Evolutionary conservation across 371 early-diverging fungal genomes (phyloP).

Genomic region (Chytridium lagenaria): DNA sequence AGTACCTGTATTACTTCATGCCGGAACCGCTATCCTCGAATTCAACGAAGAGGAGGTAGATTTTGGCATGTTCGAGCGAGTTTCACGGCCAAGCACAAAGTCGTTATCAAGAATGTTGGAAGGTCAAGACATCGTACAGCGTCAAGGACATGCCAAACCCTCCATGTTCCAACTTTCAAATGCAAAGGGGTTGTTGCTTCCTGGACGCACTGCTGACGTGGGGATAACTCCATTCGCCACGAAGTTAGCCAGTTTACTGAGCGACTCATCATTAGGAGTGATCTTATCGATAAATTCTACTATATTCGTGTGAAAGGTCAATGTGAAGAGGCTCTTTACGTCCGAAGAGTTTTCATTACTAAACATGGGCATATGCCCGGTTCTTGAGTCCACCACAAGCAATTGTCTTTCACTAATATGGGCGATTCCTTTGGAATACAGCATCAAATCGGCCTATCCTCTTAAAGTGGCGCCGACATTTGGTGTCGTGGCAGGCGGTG

Average conservation of each 20-base stretch:
- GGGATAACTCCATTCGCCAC: constrained; percentile 48
- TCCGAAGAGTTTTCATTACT: constrained; percentile 59
- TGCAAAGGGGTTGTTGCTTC: constrained; percentile 48
- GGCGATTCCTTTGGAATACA: constrained; percentile 54
- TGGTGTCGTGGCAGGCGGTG: constrained; percentile 53
- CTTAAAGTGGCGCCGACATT: constrained; percentile 51
- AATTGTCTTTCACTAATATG: no score
- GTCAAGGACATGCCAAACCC: constrained; percentile 50
- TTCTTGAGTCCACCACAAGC: constrained; percentile 52
- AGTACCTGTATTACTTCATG: constrained; percentile 57
- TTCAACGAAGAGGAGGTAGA: constrained; percentile 52
- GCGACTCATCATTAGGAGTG: constrained; percentile 54
- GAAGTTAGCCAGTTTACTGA: constrained; percentile 56
- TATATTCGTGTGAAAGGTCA: constrained; percentile 51
- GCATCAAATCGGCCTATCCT: constrained; percentile 57
- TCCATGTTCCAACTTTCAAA: constrained; percentile 55
- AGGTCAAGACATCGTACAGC: constrained; percentile 57
- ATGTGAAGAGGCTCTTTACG: constrained; percentile 63
- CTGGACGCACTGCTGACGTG: constrained; percentile 47
- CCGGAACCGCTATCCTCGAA: constrained; percentile 56
- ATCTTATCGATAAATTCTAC: constrained; percentile 58
- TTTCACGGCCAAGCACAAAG: constrained; percentile 45
- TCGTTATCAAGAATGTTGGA: constrained; percentile 55
- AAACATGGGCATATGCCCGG: constrained; percentile 61
- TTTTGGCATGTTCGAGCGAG: constrained; percentile 66